phyloP scores from a whole-genome alignment of 2,329 filamentous ascomycete genomes.

The Calonectria hongkongensis region DNA sequence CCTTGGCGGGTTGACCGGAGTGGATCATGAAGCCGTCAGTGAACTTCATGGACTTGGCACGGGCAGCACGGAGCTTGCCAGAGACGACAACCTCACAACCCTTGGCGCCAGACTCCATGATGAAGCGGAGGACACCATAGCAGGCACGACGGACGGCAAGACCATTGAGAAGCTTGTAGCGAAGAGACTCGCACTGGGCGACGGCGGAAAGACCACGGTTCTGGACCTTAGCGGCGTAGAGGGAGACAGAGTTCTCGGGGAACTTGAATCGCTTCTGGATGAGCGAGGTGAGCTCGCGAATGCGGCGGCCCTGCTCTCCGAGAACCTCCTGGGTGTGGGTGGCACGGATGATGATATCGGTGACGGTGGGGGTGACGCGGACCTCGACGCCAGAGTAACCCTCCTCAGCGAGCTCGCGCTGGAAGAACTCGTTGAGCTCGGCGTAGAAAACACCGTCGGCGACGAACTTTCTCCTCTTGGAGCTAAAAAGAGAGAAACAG shows the following conservation, averaged over 20 bases:
- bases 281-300: constrained; percentile 99
- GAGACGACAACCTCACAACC: constrained; percentile 99
- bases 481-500: constrained; percentile 70
- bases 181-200: constrained; percentile 99
- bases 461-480: constrained; percentile 95
- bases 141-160: constrained; percentile 98
- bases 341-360: constrained; percentile 99
- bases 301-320: constrained; percentile 99
- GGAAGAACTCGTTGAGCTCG: constrained; percentile 99
- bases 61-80: constrained; percentile 98
- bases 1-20: constrained; percentile 99
- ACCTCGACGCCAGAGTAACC: constrained; percentile 99
- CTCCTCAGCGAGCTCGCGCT: constrained; percentile 99
- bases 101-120: constrained; percentile 99
- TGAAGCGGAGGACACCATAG: constrained; percentile 99
- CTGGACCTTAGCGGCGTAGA: constrained; percentile 99
- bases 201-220: constrained; percentile 99
- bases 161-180: constrained; percentile 99
- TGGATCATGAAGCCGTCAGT: constrained; percentile 99
- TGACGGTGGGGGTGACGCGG: constrained; percentile 99
- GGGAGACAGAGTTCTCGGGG: constrained; percentile 99
- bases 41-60: constrained; percentile 99
- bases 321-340: constrained; percentile 99
- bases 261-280: constrained; percentile 99
- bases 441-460: constrained; percentile 99